phyloP scores from a whole-genome alignment of 202 grass and related monocot genomes.

The Hordeum pubiflorum region DNA sequence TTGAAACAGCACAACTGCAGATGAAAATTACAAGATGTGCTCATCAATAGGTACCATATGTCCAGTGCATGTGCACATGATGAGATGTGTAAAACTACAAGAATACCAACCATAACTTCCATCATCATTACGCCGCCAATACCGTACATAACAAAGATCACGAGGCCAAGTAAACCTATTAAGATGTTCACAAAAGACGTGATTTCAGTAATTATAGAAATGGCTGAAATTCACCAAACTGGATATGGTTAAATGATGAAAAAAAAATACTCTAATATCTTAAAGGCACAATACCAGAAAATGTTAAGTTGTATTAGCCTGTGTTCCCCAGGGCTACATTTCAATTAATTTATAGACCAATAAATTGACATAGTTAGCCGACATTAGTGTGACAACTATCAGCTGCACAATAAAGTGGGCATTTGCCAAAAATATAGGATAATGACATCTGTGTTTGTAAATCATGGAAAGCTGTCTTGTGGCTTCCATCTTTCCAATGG shows the following conservation, averaged over 20 bases:
- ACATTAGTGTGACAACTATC: background rate
- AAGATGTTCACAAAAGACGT: constrained; percentile 22
- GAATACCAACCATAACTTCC: constrained; percentile 85
- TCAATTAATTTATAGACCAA: background rate
- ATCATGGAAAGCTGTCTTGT: constrained; percentile 16
- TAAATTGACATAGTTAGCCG: background rate
- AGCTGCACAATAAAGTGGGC: background rate
- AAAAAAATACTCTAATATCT: background rate
- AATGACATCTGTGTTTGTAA: constrained; percentile 2
- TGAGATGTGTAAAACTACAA: constrained; percentile 13
- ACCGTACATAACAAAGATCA: constrained; percentile 92
- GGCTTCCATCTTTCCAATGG: background rate
- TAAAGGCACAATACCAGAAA: background rate
- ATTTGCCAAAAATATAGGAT: background rate
- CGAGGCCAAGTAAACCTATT: constrained; percentile 81
- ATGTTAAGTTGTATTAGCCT: background rate
- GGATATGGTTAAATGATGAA: constrained; percentile 12
- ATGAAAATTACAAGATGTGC: constrained; percentile 21
- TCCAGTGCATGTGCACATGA: constrained; percentile 8
- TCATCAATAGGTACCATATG: background rate
- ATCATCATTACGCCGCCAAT: constrained; percentile 98
- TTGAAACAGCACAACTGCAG: constrained; percentile 86
- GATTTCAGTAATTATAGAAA: constrained; percentile 9
- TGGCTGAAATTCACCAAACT: constrained; percentile 1
- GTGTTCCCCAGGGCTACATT: background rate